Conservation (phyloP, 495 filamentous ascomycete genomes). For the Thozetella sp. region DNA sequence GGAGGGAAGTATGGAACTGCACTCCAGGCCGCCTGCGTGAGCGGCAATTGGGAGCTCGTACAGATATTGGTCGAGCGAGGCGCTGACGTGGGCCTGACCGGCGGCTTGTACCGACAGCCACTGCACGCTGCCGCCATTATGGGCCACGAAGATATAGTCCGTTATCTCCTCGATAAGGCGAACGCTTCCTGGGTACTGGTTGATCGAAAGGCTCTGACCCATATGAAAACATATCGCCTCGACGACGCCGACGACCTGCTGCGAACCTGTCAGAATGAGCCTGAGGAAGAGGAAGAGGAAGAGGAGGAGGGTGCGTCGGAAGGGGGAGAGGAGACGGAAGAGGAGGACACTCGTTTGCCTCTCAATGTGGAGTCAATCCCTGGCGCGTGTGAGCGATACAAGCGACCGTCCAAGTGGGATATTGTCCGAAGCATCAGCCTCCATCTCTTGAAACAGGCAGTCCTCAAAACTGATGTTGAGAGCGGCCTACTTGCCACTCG, state of each 20-base stretch:
- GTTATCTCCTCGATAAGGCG: constrained; percentile 9
- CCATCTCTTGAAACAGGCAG: background rate
- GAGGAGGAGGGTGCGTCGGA: background rate
- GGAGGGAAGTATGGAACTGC: constrained; percentile 22
- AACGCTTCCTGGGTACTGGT: background rate
- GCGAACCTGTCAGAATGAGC: too few species aligned
- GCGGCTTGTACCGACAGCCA: constrained; percentile 17
- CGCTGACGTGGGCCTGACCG: constrained; percentile 20
- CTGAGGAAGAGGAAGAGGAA: too few species aligned
- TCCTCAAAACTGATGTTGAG: constrained; percentile 12
- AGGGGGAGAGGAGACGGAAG: too few species aligned
- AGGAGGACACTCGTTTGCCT: too few species aligned
- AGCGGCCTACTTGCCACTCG: too few species aligned
- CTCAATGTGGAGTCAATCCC: constrained; percentile 5
- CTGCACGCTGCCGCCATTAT: constrained; percentile 25
- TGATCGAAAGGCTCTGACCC: background rate
- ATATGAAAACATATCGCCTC: background rate
- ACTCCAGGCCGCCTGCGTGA: constrained; percentile 23
- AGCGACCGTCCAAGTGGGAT: constrained; percentile 2
- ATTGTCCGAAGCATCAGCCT: background rate
- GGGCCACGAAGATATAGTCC: constrained; percentile 7
- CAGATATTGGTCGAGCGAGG: constrained; percentile 23
- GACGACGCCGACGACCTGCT: background rate
- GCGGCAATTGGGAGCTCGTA: constrained; percentile 8
- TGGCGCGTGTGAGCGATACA: background rate